Evolutionary conservation across 495 filamentous ascomycete species (phyloP).

Genomic region (Tuber indicum): DNA sequence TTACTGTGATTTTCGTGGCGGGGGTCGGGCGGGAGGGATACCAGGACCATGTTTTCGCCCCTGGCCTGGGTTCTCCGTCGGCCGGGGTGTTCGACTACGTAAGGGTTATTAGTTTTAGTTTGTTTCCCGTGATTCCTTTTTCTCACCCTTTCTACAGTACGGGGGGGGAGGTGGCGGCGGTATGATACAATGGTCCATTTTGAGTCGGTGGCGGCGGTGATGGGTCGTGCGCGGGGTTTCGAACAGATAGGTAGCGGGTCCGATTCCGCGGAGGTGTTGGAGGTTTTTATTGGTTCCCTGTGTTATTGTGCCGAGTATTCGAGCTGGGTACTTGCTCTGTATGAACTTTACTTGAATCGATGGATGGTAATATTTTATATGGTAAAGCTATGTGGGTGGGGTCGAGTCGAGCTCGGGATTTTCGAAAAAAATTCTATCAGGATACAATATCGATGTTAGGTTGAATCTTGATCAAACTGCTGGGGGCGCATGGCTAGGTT

Average conservation of each 20-base stretch:
- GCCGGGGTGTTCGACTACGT: not conserved
- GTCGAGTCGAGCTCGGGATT: too few relatives aligned
- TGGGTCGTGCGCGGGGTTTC: not conserved
- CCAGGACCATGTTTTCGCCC: not conserved
- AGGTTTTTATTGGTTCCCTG: not conserved
- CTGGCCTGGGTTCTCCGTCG: not conserved
- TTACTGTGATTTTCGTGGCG: not conserved
- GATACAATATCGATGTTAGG: not conserved
- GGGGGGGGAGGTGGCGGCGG: not conserved
- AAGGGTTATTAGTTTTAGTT: not conserved
- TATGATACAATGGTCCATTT: not conserved
- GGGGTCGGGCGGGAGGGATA: not conserved
- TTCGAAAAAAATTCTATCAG: too few relatives aligned
- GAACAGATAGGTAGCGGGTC: not conserved
- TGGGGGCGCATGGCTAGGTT: not conserved
- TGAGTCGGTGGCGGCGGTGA: not conserved
- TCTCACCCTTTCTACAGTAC: not conserved
- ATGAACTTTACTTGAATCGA: not conserved
- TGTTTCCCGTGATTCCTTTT: not conserved
- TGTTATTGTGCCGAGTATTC: not conserved
- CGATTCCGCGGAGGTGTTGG: not conserved
- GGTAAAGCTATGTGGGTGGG: too few relatives aligned
- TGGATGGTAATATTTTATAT: not conserved
- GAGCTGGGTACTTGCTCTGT: not conserved
- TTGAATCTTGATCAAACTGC: not conserved